Percentiles rank a stretch among this genome's conserved stretches.
Conservation (phyloP, 192 early-diverging fungal genomes). For the Podila clonocystis region DNA sequence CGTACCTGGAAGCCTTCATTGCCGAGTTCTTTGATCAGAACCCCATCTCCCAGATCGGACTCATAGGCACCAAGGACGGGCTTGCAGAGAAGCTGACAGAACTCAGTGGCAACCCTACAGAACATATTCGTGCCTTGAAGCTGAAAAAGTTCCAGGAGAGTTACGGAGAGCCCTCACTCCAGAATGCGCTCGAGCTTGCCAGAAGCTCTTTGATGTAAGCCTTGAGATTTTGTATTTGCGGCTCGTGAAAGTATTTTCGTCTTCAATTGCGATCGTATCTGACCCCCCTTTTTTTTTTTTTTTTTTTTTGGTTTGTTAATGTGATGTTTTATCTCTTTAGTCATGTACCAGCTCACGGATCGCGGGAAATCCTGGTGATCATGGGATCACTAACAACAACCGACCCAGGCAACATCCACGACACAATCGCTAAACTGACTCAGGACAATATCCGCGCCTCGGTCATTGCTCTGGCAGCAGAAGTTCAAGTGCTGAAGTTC, state of each 20-base stretch:
- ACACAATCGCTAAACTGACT: slow-evolving; percentile 77
- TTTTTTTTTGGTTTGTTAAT: background rate
- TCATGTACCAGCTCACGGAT: slow-evolving; percentile 91
- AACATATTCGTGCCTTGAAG: slow-evolving; percentile 79
- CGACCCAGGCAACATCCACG: slow-evolving; percentile 92
- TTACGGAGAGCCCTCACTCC: slow-evolving; percentile 89
- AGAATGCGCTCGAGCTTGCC: slow-evolving; percentile 91
- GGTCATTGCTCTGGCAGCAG: slow-evolving; percentile 90
- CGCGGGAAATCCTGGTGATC: slow-evolving; percentile 88
- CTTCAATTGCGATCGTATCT: background rate
- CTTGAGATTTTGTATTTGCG: background rate
- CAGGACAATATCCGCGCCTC: slow-evolving; percentile 81
- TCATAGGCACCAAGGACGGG: slow-evolving; percentile 87
- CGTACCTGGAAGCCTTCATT: slow-evolving; percentile 75
- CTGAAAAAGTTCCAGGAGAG: slow-evolving; percentile 73
- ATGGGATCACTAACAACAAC: slow-evolving; percentile 91
- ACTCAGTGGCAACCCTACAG: slow-evolving; percentile 84
- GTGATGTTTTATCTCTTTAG: slow-evolving; percentile 29
- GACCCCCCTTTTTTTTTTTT: background rate
- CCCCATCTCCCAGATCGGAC: slow-evolving; percentile 87
- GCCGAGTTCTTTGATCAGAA: slow-evolving; percentile 97
- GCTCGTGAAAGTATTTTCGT: too few relatives aligned
- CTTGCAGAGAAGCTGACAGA: slow-evolving; percentile 88
- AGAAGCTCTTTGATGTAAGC: slow-evolving; percentile 70
- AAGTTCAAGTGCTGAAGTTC: slow-evolving; percentile 83